Evolutionary conservation across 2,329 filamentous ascomycete species (phyloP).

Genomic region (Monosporascus sp.): DNA sequence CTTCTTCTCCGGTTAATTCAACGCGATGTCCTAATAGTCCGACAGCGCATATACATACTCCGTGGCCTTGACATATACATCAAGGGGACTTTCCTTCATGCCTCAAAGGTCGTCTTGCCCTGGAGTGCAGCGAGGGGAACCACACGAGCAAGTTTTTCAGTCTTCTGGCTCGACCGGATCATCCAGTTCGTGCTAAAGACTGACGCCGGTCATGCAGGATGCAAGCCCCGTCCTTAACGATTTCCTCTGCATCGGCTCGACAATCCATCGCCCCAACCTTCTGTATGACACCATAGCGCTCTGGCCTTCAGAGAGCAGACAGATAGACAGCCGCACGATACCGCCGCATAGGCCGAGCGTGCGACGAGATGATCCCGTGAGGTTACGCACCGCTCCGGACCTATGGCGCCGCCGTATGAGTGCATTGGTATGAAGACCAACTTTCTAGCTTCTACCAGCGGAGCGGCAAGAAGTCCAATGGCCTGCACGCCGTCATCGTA

Average conservation of each 20-base stretch:
- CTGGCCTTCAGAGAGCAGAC: not conserved
- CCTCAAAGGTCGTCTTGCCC: not conserved
- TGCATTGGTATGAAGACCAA: not conserved
- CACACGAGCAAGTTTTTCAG: not conserved
- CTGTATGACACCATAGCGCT: not conserved
- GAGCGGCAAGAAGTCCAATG: not conserved
- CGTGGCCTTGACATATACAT: not conserved
- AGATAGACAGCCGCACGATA: not conserved
- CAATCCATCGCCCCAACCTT: not conserved
- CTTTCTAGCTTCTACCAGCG: not conserved
- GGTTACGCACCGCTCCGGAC: not conserved
- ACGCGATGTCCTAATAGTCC: not conserved
- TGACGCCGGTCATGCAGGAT: not conserved
- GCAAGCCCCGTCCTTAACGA: not conserved
- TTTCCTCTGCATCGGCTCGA: not conserved
- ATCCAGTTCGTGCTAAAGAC: not conserved
- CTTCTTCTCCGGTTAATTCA: not conserved
- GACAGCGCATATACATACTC: slow-evolving; percentile 2
- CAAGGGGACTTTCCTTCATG: not conserved
- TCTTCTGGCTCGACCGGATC: not conserved
- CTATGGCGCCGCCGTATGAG: not conserved
- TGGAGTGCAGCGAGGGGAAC: not conserved
- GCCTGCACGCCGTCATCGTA: not conserved
- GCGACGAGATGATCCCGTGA: not conserved
- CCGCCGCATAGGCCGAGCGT: not conserved